Evolutionary conservation across 2,329 filamentous ascomycete species (phyloP).

Genomic region (Nigrograna mackinnonii): DNA sequence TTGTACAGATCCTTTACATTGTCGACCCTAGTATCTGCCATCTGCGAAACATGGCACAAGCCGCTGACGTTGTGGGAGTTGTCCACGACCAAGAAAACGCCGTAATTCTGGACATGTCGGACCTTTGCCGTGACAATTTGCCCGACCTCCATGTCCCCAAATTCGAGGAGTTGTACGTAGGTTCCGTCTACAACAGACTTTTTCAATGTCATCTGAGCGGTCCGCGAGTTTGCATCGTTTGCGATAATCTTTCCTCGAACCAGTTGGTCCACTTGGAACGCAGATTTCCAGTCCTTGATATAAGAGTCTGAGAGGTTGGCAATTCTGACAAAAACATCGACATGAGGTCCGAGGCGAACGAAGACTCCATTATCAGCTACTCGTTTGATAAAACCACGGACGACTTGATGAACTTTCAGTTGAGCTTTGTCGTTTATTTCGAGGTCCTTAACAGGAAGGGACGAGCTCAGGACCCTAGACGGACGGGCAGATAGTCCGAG

Average conservation of each 20-base stretch:
- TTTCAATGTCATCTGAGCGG: conserved; percentile 86
- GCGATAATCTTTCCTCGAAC: conserved; percentile 83
- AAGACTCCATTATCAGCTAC: conserved; percentile 89
- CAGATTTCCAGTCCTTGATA: conserved; percentile 93
- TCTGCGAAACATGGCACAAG: conserved; percentile 87
- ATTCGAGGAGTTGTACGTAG: conserved; percentile 73
- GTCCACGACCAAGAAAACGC: conserved; percentile 90
- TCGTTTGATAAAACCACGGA: conserved; percentile 91
- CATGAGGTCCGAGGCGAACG: conserved; percentile 76
- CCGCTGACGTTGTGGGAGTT: conserved; percentile 87
- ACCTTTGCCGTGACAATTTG: conserved; percentile 88
- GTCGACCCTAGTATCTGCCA: conserved; percentile 80
- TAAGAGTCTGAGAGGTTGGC: conserved; percentile 88
- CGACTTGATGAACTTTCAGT: conserved; percentile 74
- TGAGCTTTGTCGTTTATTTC: conserved; percentile 75
- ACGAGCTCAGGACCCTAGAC: conserved; percentile 87
- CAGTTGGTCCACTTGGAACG: conserved; percentile 85
- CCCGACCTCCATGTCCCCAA: conserved; percentile 76
- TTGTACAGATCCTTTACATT: conserved; percentile 90
- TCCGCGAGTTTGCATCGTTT: conserved; percentile 69
- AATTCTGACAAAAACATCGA: conserved; percentile 83
- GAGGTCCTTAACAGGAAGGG: conserved; percentile 76
- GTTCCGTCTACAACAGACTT: conserved; percentile 79
- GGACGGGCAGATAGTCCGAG: conserved; percentile 80
- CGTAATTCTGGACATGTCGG: conserved; percentile 91